Evolutionary conservation across 805 yeast genomes (phyloP).

Genomic region (Metahyphopichia silvanorum): DNA sequence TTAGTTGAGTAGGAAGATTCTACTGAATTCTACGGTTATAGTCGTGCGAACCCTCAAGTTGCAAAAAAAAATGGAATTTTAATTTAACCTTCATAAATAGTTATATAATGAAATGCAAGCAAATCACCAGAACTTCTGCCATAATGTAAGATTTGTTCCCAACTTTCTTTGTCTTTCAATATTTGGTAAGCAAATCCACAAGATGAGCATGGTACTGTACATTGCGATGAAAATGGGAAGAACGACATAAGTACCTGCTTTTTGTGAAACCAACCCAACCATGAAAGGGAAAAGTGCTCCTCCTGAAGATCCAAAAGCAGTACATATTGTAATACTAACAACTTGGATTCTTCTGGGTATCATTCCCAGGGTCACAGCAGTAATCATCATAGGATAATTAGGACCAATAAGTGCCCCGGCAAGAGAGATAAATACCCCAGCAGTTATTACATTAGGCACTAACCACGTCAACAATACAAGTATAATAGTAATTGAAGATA

Average conservation of each 20-base stretch:
- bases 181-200: constrained; percentile 16
- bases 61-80: no score
- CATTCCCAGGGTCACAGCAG: constrained; percentile 33
- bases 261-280: constrained; percentile 48
- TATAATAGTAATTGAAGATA: constrained; percentile 29
- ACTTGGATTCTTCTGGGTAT: constrained; percentile 52
- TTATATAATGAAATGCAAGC: neutral
- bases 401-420: constrained; percentile 69
- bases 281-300: constrained; percentile 55
- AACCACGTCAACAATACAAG: constrained; percentile 48
- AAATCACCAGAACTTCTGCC: constrained; percentile 1
- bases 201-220: constrained; percentile 26
- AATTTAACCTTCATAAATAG: no score
- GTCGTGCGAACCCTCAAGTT: no score
- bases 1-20: neutral
- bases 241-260: constrained; percentile 45
- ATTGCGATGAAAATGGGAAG: constrained; percentile 45
- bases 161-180: constrained; percentile 1
- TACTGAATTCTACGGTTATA: no score
- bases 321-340: constrained; percentile 46
- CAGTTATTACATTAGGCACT: constrained; percentile 40
- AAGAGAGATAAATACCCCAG: constrained; percentile 45
- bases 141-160: neutral
- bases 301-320: constrained; percentile 58
- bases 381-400: constrained; percentile 51